Evolutionary conservation across 2,329 filamentous ascomycete species (phyloP).

Genomic region (Xylogone sp.): DNA sequence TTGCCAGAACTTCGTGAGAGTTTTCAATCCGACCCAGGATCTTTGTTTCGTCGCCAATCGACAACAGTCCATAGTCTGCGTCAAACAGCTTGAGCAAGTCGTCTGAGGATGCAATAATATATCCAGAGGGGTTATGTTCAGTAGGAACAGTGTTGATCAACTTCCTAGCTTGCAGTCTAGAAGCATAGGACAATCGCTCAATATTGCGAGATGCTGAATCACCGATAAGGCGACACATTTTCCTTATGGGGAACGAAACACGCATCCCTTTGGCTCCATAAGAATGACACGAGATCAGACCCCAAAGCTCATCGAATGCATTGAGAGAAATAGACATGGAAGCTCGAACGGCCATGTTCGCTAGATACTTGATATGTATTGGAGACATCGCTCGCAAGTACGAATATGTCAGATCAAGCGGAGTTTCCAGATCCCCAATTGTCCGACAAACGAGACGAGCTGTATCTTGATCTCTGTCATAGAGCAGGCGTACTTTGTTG

Average conservation of each 20-base stretch:
- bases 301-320: constrained; percentile 82
- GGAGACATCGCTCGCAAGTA: constrained; percentile 89
- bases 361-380: constrained; percentile 82
- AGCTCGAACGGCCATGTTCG: constrained; percentile 86
- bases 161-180: constrained; percentile 78
- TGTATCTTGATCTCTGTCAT: constrained; percentile 77
- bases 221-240: constrained; percentile 85
- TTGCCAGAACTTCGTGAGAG: constrained; percentile 76
- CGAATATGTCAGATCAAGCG: constrained; percentile 71
- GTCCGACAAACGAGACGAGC: constrained; percentile 78
- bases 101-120: constrained; percentile 86
- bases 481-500: constrained; percentile 84
- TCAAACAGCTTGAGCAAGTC: constrained; percentile 81
- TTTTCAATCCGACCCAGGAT: constrained; percentile 72
- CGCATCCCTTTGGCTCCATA: constrained; percentile 78
- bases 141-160: constrained; percentile 83
- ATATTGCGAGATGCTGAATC: constrained; percentile 86
- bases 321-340: constrained; percentile 95
- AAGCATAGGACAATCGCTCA: constrained; percentile 81
- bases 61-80: constrained; percentile 81
- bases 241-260: constrained; percentile 87
- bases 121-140: constrained; percentile 77
- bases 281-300: constrained; percentile 79
- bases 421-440: constrained; percentile 66
- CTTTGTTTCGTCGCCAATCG: constrained; percentile 85